Evolutionary conservation across 768 basidiomycete species (phyloP), one percentile per base, ranked within the genome.

Genomic region (Asterophora parasitica): DNA sequence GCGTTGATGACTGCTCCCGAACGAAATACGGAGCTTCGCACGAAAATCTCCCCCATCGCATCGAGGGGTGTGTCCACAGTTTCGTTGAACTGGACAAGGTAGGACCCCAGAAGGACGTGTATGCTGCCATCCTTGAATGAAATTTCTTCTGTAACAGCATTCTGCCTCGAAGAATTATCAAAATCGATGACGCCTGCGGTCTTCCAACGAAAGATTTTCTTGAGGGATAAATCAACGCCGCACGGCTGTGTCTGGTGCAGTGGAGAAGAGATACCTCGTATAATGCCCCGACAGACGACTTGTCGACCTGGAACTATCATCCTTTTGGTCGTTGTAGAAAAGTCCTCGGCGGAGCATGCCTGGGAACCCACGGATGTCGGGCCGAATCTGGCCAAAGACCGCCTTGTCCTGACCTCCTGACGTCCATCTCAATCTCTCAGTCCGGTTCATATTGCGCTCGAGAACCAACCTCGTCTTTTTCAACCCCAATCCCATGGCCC

Each of bases 181-280:
- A 43, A 43, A 30, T 43, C 42, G 31, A 43, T 43, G 7, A 43
- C 42, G 16, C 27, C 32, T 33, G 42, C 42, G 20, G 42, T 11
- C 9, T 31, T 44, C 30, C 42, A 34, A n/a, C n/a, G n/a, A n/a
- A n/a, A n/a, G n/a, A n/a, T n/a, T n/a, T n/a, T n/a, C n/a, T n/a
- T n/a, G n/a, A n/a, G n/a, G n/a, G n/a, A n/a, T n/a, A 32, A 28
- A 7, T 44, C 30, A 33, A 44, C 28, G 4, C 42, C 42, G 30
- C 42, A 44, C 6, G 28, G 42, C n/a, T 33, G 30, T 17, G 31
- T 44, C 15, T 44, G 42, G 13, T 34, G 30, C 16, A 33, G 15
- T 10, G 42, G 42, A 3, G 30, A 34, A 28, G 28, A 42, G 2
- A 42, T 42, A 31, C 26, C 26, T 30, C 32, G 42, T 13, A 44